phyloP scores from a whole-genome alignment of 2,329 filamentous ascomycete genomes.

The Aspergillus intermedius region DNA sequence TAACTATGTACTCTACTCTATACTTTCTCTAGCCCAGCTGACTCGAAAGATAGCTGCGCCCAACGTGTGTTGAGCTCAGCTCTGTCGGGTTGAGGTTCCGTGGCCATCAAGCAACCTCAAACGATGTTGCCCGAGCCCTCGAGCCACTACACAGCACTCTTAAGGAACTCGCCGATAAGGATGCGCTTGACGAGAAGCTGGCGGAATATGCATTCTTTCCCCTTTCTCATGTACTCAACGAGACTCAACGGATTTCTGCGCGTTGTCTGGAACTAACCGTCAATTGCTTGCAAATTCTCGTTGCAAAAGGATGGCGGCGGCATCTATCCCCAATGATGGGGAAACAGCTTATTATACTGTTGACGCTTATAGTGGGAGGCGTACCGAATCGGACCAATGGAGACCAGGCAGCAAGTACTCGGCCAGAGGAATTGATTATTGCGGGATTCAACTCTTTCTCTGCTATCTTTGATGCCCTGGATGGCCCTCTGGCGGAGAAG shows the following conservation, averaged over 20 bases:
- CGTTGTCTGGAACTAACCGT: constrained; percentile 66
- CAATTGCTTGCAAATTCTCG: constrained; percentile 65
- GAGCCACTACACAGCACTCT: constrained; percentile 37
- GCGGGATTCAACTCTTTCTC: constrained; percentile 65
- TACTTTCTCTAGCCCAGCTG: constrained; percentile 13
- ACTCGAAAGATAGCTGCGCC: constrained; percentile 45
- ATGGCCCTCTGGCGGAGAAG: constrained; percentile 39
- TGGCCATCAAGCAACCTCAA: constrained; percentile 38
- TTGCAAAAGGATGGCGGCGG: constrained; percentile 71
- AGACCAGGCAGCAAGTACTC: constrained; percentile 19
- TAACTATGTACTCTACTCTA: constrained; percentile 12
- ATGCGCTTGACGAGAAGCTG: constrained; percentile 65
- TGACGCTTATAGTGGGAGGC: constrained; percentile 74
- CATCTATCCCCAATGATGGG: constrained; percentile 65
- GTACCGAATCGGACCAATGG: constrained; percentile 49
- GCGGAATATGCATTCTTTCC: constrained; percentile 96
- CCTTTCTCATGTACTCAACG: constrained; percentile 75
- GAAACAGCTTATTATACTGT: constrained; percentile 76
- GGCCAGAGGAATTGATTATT: constrained; percentile 66
- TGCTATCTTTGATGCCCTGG: constrained; percentile 57
- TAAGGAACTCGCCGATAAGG: constrained; percentile 33
- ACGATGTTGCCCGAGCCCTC: constrained; percentile 45
- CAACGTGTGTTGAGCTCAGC: constrained; percentile 53
- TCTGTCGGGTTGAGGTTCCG: constrained; percentile 48
- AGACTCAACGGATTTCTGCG: constrained; percentile 64